Conservation (phyloP, 78 protist species). For the Corallochytrium limacisporum region DNA sequence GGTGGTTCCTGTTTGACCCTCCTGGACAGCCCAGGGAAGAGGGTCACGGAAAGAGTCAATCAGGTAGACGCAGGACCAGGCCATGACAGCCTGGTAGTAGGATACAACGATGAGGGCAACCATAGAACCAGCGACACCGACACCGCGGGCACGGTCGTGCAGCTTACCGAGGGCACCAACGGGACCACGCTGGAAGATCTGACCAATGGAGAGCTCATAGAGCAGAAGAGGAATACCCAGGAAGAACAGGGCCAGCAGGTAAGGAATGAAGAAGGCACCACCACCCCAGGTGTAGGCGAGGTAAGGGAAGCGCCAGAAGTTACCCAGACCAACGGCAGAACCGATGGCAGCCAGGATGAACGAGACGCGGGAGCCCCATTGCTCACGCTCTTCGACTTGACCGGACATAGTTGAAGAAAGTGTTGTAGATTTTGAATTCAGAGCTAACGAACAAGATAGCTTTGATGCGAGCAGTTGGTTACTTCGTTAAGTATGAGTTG, state of each 20-base stretch:
- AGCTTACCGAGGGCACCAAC: background rate
- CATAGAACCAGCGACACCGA: background rate
- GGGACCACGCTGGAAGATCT: background rate
- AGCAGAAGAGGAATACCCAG: constrained; percentile 3
- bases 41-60: background rate
- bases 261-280: constrained; percentile 18
- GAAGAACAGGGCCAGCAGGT: constrained; percentile 4
- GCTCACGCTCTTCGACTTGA: too few relatives aligned
- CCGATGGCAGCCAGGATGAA: constrained; percentile 24
- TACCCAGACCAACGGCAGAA: constrained; percentile 38
- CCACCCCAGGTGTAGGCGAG: constrained; percentile 27
- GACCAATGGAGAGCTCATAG: constrained; percentile 21
- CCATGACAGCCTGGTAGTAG: background rate
- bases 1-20: background rate
- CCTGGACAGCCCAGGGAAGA: background rate
- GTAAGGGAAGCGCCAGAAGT: constrained; percentile 39
- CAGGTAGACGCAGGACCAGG: background rate
- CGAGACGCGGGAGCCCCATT: background rate
- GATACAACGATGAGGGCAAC: background rate
- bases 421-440: too few relatives aligned
- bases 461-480: too few relatives aligned
- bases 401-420: too few relatives aligned
- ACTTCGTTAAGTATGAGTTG: too few relatives aligned
- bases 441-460: too few relatives aligned
- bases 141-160: background rate